Percentiles rank a stretch among this genome's conserved stretches.
phyloP scores from a whole-genome alignment of 2,329 filamentous ascomycete genomes.

The Ophiognomonia clavigignenti-juglandacearum region DNA sequence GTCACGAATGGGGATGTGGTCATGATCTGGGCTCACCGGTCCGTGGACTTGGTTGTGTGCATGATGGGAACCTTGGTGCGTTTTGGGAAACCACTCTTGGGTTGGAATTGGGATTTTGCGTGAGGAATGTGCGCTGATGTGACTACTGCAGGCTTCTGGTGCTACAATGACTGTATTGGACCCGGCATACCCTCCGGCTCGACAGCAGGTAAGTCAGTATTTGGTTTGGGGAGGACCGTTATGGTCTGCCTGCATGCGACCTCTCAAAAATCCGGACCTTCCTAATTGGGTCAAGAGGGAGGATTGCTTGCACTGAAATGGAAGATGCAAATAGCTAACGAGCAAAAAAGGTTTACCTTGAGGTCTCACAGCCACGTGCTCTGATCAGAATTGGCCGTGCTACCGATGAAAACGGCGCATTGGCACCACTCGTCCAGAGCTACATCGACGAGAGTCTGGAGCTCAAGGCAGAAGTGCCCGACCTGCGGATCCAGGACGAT shows the following conservation, averaged over 20 bases:
- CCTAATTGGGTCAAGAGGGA: too few species aligned
- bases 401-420: conserved; percentile 59
- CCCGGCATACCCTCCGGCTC: conserved; percentile 73
- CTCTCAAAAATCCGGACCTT: too few species aligned
- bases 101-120: too few species aligned
- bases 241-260: too few species aligned
- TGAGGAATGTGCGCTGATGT: neutral
- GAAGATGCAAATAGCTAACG: too few species aligned
- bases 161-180: conserved; percentile 66
- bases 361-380: conserved; percentile 66
- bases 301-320: too few species aligned
- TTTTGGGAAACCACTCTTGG: neutral
- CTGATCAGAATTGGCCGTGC: conserved; percentile 69
- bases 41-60: conserved; percentile 61
- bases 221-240: too few species aligned
- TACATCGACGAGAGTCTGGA: conserved; percentile 71
- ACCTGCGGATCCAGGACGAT: conserved; percentile 65
- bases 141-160: conserved; percentile 44
- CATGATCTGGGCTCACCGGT: conserved; percentile 84
- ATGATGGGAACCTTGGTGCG: conserved; percentile 64
- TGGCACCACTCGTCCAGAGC: conserved; percentile 42
- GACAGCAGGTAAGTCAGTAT: conserved; percentile 50
- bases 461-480: conserved; percentile 70
- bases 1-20: conserved; percentile 79
- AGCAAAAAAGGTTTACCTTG: conserved; percentile 51